A percentile compares a stretch with the other conserved stretches of the same genome.
Evolutionary conservation across 495 filamentous ascomycete genomes (phyloP).

Genomic region (Xanthoparmelia taractica): DNA sequence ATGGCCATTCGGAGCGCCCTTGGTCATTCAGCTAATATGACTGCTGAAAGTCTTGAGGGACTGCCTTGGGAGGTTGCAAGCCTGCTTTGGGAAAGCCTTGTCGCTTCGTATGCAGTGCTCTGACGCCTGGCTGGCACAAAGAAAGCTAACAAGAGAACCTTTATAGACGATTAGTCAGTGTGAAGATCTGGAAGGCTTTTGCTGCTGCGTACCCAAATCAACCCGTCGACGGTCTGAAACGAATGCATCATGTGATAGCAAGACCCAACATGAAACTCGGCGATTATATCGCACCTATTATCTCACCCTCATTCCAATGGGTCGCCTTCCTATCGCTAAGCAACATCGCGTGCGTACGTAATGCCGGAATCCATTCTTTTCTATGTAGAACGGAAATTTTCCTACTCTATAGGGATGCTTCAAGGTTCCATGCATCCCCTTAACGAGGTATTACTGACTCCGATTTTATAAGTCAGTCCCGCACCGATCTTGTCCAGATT

Average conservation of each 20-base stretch:
- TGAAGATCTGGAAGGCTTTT: slow-evolving; percentile 28
- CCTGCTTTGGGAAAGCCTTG: slow-evolving; percentile 24
- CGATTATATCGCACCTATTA: slow-evolving; percentile 22
- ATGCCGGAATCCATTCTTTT: background rate
- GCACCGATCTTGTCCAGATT: slow-evolving; percentile 23
- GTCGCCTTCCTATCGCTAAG: slow-evolving; percentile 27
- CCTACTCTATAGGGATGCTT: background rate
- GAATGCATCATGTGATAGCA: slow-evolving; percentile 17
- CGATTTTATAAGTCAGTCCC: background rate
- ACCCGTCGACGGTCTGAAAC: slow-evolving; percentile 10
- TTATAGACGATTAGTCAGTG: slow-evolving; percentile 25
- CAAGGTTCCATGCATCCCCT: background rate
- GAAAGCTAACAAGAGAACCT: background rate
- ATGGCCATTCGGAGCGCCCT: slow-evolving; percentile 22
- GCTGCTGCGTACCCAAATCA: slow-evolving; percentile 21
- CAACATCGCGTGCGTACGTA: slow-evolving; percentile 17
- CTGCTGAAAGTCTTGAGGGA: slow-evolving; percentile 19
- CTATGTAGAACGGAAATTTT: background rate
- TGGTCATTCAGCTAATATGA: slow-evolving; percentile 19
- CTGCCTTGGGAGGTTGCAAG: slow-evolving; percentile 23
- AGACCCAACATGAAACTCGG: slow-evolving; percentile 16
- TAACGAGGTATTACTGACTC: background rate
- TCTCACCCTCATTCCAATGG: slow-evolving; percentile 21
- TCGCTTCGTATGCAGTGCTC: slow-evolving; percentile 12
- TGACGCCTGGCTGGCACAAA: background rate